A percentile compares a stretch with the other conserved stretches of the same genome.
Conservation (phyloP, 495 filamentous ascomycete genomes). For the Friedmanniomyces simplex region DNA sequence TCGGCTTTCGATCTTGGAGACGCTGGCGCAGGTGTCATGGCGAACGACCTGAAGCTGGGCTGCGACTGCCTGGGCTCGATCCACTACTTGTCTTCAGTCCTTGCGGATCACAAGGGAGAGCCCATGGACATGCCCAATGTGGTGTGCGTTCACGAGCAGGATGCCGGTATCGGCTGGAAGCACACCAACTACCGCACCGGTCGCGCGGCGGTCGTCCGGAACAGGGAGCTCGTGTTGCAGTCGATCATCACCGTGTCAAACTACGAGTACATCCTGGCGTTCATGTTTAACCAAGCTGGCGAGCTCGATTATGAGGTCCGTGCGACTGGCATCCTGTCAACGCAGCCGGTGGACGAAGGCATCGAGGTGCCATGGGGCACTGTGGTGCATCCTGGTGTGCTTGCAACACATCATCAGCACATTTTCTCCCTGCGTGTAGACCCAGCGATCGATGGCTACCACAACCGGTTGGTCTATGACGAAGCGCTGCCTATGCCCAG, state of each 20-base stretch:
- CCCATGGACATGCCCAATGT: slow-evolving; percentile 57
- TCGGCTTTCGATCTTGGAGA: slow-evolving; percentile 73
- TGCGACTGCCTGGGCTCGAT: slow-evolving; percentile 55
- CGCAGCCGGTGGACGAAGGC: slow-evolving; percentile 66
- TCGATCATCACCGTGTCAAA: slow-evolving; percentile 52
- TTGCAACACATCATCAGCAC: slow-evolving; percentile 73
- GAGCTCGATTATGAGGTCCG: slow-evolving; percentile 66
- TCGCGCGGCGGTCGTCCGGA: slow-evolving; percentile 54
- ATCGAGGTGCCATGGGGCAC: slow-evolving; percentile 66
- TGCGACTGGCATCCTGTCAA: slow-evolving; percentile 80
- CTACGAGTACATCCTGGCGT: slow-evolving; percentile 66
- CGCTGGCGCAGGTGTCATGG: slow-evolving; percentile 60
- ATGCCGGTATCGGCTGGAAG: slow-evolving; percentile 67
- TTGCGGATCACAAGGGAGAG: slow-evolving; percentile 47
- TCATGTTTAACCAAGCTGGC: slow-evolving; percentile 76
- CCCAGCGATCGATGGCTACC: slow-evolving; percentile 65
- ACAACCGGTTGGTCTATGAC: slow-evolving; percentile 60
- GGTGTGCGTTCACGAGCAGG: slow-evolving; percentile 69
- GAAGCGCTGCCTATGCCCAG: slow-evolving; percentile 65
- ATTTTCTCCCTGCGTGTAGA: slow-evolving; percentile 84
- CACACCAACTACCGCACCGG: slow-evolving; percentile 72
- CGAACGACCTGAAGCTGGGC: slow-evolving; percentile 55
- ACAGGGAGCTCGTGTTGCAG: slow-evolving; percentile 61
- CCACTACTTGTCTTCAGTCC: slow-evolving; percentile 55
- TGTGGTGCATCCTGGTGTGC: slow-evolving; percentile 73